Conservation (phyloP, 441 rosid species). For the Populus hybrid region DNA sequence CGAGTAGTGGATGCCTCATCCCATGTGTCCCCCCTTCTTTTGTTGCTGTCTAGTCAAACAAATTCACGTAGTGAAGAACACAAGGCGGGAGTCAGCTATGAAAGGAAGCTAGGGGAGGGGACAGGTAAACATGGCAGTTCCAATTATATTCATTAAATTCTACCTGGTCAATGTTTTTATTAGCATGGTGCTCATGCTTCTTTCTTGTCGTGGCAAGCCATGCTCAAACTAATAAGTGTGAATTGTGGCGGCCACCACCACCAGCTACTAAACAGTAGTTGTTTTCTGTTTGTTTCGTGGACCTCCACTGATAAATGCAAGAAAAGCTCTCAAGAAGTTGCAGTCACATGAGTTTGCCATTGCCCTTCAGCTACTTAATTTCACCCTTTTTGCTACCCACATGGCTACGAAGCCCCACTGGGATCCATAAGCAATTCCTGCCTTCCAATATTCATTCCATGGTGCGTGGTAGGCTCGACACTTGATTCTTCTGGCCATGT, state of each 20-base stretch:
- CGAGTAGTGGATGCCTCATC: background rate
- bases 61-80: background rate
- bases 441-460: too few relatives aligned
- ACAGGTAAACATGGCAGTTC: constrained; percentile 1
- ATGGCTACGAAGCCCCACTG: too few relatives aligned
- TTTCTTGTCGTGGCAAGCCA: background rate
- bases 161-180: background rate
- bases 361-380: too few relatives aligned
- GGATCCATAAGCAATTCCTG: too few relatives aligned
- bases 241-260: background rate
- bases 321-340: background rate
- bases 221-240: background rate
- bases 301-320: background rate
- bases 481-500: too few relatives aligned
- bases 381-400: too few relatives aligned
- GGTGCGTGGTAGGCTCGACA: too few relatives aligned
- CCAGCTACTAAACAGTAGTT: background rate
- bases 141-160: background rate
- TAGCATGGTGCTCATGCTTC: background rate
- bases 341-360: too few relatives aligned
- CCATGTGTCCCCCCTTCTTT: background rate
- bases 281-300: background rate
- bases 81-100: background rate
- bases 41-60: background rate
- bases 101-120: background rate